Percentiles rank a stretch among this genome's conserved stretches.
phyloP scores from a whole-genome alignment of 352 stramenopile species.

The Discostella stelligera region DNA sequence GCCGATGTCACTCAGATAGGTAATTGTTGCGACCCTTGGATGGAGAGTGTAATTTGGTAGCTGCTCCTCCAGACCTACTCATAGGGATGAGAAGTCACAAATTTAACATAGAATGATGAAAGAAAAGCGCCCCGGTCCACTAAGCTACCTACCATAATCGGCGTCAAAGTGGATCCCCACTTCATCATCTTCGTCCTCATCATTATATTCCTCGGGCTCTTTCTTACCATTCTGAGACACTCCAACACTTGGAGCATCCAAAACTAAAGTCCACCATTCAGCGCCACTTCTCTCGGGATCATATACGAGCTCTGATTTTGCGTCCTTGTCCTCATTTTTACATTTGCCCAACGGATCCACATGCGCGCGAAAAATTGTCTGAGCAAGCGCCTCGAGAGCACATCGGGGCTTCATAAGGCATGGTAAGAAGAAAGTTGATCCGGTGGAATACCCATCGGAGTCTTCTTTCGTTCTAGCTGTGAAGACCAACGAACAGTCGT shows the following conservation, averaged over 20 bases:
- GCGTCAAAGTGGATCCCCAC: constrained; percentile 82
- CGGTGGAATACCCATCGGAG: constrained; percentile 62
- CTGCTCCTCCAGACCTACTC: constrained; percentile 63
- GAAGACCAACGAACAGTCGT: constrained; percentile 75
- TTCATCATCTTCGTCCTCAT: constrained; percentile 72
- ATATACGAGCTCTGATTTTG: constrained; percentile 77
- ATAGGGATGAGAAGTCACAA: neutral
- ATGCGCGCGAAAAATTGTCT: constrained; percentile 73
- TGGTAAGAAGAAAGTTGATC: constrained; percentile 78
- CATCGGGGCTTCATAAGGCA: constrained; percentile 72
- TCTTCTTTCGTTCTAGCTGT: constrained; percentile 67
- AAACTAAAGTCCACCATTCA: constrained; percentile 81
- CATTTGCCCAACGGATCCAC: constrained; percentile 76
- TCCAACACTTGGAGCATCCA: constrained; percentile 61
- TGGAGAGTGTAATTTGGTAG: constrained; percentile 65
- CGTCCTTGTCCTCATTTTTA: constrained; percentile 73
- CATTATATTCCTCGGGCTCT: constrained; percentile 30
- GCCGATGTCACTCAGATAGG: constrained; percentile 74
- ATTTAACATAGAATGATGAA: neutral
- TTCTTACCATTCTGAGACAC: constrained; percentile 45
- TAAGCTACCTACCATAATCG: constrained; percentile 67
- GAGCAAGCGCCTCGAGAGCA: constrained; percentile 70
- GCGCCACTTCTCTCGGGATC: constrained; percentile 70
- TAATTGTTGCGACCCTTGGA: constrained; percentile 77
- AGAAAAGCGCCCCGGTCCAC: constrained; percentile 12